phyloP scores from a whole-genome alignment of 768 basidiomycete genomes.

The Amanita molliuscula region DNA sequence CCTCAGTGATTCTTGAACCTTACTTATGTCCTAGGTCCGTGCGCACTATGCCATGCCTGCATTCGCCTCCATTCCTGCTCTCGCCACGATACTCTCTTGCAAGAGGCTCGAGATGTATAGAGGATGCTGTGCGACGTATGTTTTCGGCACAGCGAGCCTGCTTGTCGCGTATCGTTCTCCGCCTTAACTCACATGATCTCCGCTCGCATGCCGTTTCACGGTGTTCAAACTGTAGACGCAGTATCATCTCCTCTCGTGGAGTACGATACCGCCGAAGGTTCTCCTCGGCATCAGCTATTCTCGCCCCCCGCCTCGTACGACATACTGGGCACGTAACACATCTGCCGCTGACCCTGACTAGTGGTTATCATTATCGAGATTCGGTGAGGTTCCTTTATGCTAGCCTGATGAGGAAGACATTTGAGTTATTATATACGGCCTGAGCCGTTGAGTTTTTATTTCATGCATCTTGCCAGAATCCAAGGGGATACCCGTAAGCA shows the following conservation, averaged over 20 bases:
- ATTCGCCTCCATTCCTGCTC: not conserved
- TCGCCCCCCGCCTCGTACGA: not conserved
- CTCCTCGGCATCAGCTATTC: not conserved
- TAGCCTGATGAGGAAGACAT: not conserved
- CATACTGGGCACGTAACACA: not conserved
- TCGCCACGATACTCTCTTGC: not conserved
- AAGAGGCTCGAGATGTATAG: not conserved
- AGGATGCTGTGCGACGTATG: not conserved
- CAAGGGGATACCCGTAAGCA: not conserved
- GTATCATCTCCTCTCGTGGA: not conserved
- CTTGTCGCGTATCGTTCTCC: not conserved
- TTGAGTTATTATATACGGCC: not conserved
- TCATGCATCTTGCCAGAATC: no score
- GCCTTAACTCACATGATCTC: conserved; percentile 6
- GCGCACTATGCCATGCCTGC: not conserved
- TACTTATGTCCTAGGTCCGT: conserved; percentile 6
- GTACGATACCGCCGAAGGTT: not conserved
- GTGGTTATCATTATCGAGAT: not conserved
- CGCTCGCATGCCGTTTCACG: not conserved
- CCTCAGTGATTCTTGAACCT: conserved; percentile 11
- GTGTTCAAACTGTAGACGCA: not conserved
- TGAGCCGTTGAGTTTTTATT: not conserved
- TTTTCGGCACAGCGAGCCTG: not conserved
- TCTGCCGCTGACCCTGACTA: not conserved
- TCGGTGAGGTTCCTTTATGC: not conserved